Evolutionary conservation across 169 alveolate species (phyloP), one percentile per base, ranked within the genome.

Genomic region (Pseudocohnilembus persalinus): DNA sequence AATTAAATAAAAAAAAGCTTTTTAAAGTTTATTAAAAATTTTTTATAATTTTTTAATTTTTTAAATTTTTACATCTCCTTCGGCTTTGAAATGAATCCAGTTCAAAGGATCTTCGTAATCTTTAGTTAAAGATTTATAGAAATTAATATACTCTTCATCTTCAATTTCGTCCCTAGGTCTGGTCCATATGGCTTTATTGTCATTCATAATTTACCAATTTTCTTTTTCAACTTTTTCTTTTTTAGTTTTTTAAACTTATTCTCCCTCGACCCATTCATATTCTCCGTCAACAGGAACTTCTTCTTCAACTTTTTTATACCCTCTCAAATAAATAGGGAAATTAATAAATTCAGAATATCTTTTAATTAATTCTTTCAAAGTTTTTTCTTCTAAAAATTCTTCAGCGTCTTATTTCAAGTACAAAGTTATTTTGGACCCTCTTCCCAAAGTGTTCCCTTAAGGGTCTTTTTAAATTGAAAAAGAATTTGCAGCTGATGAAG

Each of bases 321-420:
- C 89, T 87, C 94, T 88, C 90, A 99, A 91, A 91, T 97, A 97
- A 87, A 99, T 99, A 27, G 99, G 99, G 96, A 94, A 99, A 87
- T 97, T 97, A 74, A 98, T 98, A 92, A 98, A 99, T 92, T 98
- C 99, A 80, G 99, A 97, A 96, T 98, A 99, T 90, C 96, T 98
- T 88, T 96, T 94, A 81, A 97, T 95, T 29, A 98, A 93, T 74
- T 98, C 99, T 88, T 95, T 97, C 80, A 99, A 92, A 84, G 96
- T 98, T 34, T 96, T 98, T 83, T 96, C 97, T 76, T 97, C 98
- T 72, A 98, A 93, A 88, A 96, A 99, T 84, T 98, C 99, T 26
- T 98, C 97, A 16, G 99, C 99, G 88, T 99, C 99, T 80, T 99
- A 99, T 94, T 99, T 99, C 83, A 99, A 94, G 91, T 96, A 98